Evolutionary conservation across 352 stramenopile species (phyloP), one percentile per base, ranked within the genome.

Genomic region (Globisporangium heterothallicum): DNA sequence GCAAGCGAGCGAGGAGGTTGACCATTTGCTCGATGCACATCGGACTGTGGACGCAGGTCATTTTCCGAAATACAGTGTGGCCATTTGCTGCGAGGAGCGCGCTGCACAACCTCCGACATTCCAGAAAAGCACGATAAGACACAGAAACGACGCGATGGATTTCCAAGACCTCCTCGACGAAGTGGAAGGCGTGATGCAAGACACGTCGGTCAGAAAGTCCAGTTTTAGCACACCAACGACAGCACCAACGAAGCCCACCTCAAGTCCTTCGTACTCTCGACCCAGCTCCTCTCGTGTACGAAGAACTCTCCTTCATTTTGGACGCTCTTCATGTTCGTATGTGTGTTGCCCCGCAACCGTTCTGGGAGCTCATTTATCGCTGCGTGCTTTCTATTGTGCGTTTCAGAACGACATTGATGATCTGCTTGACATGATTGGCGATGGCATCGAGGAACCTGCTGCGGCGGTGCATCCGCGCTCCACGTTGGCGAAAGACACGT

Each of bases 151-250:
- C 6, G 58, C 7, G 18, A 88, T 92, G 80, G 66, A 88, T 55
- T 79, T 88, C 47, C 63, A 89, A 44, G 70, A 88, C 57, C 58
- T 92, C 53, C 65, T 88, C 9, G 57, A 86, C 38, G 80, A 92
- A 65, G 74, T 89, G 13, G 78, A 89, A 38, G 66, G 72, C 16
- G 75, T 72, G 27, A 86, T 88, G 43, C 66, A 78, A 27, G 77
- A 68, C 38, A 34, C 13, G 22, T 21, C 42, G 12, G 42, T 52
- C 16, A 42, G 52, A 24, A 48, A 58, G 38, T 4, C 53, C 10
- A 65, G 45, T 26, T 51, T 45, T 38, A 55, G 35, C 45, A 42
- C 45, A 13, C 6, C 35, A 19, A 13, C 46, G 21, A 9, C 46
- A 1, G 18, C 30, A 16, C 42, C 32, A 13, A 14, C 30, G 30